Conservation (phyloP, 2,329 filamentous ascomycete genomes). For the Venturia aucupariae region DNA sequence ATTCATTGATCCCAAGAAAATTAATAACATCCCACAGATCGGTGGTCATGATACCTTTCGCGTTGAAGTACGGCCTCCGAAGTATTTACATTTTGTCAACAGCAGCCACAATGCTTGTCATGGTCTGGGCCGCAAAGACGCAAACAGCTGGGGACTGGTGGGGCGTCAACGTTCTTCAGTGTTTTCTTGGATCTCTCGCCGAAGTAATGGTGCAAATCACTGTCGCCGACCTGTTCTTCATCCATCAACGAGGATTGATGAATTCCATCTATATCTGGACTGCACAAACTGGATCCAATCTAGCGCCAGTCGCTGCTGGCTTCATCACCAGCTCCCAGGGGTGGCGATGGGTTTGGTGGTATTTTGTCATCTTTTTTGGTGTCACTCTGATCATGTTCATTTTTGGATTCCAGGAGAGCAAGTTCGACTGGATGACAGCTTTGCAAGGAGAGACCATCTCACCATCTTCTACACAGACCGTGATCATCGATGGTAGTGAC, state of each 20-base stretch:
- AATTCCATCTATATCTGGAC: conserved; percentile 33
- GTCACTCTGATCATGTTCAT: conserved; percentile 23
- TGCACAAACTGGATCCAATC: conserved; percentile 30
- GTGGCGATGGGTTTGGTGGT: conserved; percentile 36
- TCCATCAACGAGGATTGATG: conserved; percentile 34
- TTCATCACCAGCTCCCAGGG: conserved; percentile 30
- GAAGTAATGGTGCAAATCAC: conserved; percentile 46
- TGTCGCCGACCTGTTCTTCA: conserved; percentile 36
- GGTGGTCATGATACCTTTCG: conserved; percentile 5
- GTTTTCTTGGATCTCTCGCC: conserved; percentile 37
- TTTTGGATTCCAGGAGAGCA: conserved; percentile 25
- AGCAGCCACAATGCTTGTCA: background rate
- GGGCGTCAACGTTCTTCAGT: conserved; percentile 37
- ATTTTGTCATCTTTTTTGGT: conserved; percentile 32
- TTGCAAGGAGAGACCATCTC: conserved; percentile 21
- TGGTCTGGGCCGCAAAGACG: conserved; percentile 5
- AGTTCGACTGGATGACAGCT: conserved; percentile 18
- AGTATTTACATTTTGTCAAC: conserved; percentile 6
- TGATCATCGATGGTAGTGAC: conserved; percentile 14
- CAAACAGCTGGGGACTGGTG: conserved; percentile 26
- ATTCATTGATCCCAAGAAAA: background rate
- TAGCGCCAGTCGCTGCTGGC: conserved; percentile 30
- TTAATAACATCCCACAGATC: background rate
- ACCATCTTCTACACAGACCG: conserved; percentile 14
- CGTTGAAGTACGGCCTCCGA: conserved; percentile 2